phyloP scores from a whole-genome alignment of 176 grass and related monocot genomes.

The Zoysia pacifica region DNA sequence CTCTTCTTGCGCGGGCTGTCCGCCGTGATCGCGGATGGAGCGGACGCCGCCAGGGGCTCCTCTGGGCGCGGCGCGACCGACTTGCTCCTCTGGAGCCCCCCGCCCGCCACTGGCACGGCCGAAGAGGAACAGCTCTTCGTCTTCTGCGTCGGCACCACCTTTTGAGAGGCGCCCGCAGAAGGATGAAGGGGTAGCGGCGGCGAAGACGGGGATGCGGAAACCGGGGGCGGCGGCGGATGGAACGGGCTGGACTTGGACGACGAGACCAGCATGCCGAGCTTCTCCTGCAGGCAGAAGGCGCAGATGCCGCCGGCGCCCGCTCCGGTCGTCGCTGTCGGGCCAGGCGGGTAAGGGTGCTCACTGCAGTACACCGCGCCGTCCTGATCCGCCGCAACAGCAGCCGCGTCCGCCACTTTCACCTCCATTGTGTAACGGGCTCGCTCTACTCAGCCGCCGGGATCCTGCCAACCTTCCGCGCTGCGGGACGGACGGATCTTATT shows the following conservation, averaged over 20 bases:
- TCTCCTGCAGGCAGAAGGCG: constrained; percentile 98
- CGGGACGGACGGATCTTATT: constrained; percentile 13
- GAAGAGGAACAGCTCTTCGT: constrained; percentile 1
- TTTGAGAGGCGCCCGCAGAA: constrained; percentile 1
- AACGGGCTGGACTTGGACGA: constrained; percentile 88
- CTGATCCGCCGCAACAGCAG: constrained; percentile 36
- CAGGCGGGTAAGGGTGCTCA: constrained; percentile 85
- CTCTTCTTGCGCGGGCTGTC: constrained; percentile 95
- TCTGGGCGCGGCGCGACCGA: constrained; percentile 73
- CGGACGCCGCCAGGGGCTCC: constrained; percentile 14
- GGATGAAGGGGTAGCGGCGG: constrained; percentile 34
- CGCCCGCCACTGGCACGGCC: not conserved
- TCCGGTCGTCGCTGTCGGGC: constrained; percentile 44
- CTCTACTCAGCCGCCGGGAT: not conserved
- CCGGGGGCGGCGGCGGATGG: constrained; percentile 58
- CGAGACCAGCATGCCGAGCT: constrained; percentile 92
- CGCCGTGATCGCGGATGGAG: constrained; percentile 18
- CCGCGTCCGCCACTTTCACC: constrained; percentile 38
- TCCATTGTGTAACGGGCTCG: constrained; percentile 27
- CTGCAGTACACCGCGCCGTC: constrained; percentile 66
- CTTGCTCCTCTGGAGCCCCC: constrained; percentile 72
- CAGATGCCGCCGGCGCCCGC: constrained; percentile 70
- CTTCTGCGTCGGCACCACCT: constrained; percentile 15
- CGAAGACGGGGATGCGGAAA: constrained; percentile 53
- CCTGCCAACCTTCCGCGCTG: not conserved